Evolutionary conservation across 2,329 filamentous ascomycete species (phyloP).

Genomic region (Penicillium freii): DNA sequence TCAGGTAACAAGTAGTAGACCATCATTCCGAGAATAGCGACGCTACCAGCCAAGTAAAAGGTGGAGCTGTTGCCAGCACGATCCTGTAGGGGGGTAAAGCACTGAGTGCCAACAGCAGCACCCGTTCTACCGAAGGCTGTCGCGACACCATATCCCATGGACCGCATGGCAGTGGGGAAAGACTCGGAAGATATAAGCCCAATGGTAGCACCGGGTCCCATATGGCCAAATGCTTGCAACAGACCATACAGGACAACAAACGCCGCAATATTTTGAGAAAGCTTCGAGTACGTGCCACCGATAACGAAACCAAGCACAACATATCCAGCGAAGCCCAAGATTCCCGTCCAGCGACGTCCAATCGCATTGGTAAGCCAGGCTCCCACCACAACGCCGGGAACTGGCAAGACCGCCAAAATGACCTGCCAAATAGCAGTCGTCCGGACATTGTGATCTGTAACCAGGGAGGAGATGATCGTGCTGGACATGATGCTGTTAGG

Average conservation of each 20-base stretch:
- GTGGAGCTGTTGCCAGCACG: constrained; percentile 31
- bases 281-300: constrained; percentile 27
- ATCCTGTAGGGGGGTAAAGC: constrained; percentile 34
- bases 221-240: constrained; percentile 34
- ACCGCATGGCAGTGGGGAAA: constrained; percentile 36
- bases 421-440: constrained; percentile 39
- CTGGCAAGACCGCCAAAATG: constrained; percentile 33
- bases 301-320: constrained; percentile 34
- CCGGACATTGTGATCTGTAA: constrained; percentile 32
- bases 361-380: constrained; percentile 35
- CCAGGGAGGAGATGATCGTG: constrained; percentile 35
- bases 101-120: constrained; percentile 37
- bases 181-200: constrained; percentile 34
- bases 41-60: constrained; percentile 33
- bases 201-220: constrained; percentile 38
- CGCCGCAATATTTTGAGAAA: constrained; percentile 30
- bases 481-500: constrained; percentile 39
- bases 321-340: constrained; percentile 32
- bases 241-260: constrained; percentile 39
- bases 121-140: constrained; percentile 37
- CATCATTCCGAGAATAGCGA: constrained; percentile 30
- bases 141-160: constrained; percentile 34
- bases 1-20: constrained; percentile 35
- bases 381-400: constrained; percentile 36
- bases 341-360: constrained; percentile 32